Evolutionary conservation across 768 basidiomycete genomes (phyloP).

Genomic region (Cyathus striatus): DNA sequence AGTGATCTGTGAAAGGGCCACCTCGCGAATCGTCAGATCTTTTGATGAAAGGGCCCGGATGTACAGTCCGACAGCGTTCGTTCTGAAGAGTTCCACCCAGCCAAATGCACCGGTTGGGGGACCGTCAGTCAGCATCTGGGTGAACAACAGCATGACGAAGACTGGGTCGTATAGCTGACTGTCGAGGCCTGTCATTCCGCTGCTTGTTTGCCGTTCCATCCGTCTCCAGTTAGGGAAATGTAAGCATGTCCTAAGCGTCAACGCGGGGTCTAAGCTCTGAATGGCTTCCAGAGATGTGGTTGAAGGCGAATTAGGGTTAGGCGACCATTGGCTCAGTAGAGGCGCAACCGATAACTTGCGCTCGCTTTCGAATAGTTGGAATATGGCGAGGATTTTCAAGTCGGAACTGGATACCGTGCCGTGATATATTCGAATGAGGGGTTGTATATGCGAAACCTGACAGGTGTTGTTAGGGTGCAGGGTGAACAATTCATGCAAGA

Average conservation of each 20-base stretch:
- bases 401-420: constrained; percentile 70
- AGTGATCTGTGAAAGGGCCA: constrained; percentile 58
- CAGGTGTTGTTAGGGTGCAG: constrained; percentile 80
- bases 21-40: constrained; percentile 50
- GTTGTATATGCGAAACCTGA: constrained; percentile 79
- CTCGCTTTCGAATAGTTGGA: constrained; percentile 73
- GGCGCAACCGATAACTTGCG: constrained; percentile 59
- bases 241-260: constrained; percentile 67
- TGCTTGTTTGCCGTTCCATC: constrained; percentile 30
- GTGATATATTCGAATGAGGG: constrained; percentile 67
- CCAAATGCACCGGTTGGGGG: constrained; percentile 53
- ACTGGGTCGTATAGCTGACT: constrained; percentile 71
- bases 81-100: constrained; percentile 88
- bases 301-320: constrained; percentile 35
- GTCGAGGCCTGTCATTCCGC: constrained; percentile 22
- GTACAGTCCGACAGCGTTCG: constrained; percentile 70
- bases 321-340: constrained; percentile 65
- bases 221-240: constrained; percentile 65
- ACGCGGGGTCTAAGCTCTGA: constrained; percentile 61
- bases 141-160: constrained; percentile 66
- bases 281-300: constrained; percentile 58
- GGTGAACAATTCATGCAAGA: constrained; percentile 65
- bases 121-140: constrained; percentile 57
- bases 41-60: constrained; percentile 70
- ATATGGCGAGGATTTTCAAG: constrained; percentile 62